Evolutionary conservation across 2,329 filamentous ascomycete species (phyloP).

Genomic region (Coniochaeta sp.): DNA sequence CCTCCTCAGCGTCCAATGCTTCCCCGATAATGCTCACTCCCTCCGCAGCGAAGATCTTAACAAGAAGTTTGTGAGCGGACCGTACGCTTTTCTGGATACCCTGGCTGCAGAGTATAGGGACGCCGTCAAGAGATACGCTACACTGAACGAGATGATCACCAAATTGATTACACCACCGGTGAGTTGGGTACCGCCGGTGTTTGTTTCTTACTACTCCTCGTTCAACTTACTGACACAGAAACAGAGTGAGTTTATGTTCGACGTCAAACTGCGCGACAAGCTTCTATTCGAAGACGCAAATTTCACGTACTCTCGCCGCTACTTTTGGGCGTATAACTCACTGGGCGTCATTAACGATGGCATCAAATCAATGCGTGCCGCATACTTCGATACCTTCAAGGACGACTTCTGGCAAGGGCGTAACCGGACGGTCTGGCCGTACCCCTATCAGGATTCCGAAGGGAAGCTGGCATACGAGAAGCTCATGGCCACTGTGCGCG

Average conservation of each 20-base stretch:
- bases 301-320: conserved; percentile 54
- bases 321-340: conserved; percentile 57
- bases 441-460: conserved; percentile 29
- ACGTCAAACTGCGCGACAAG: conserved; percentile 45
- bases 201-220: not conserved
- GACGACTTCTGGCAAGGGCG: conserved; percentile 51
- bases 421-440: conserved; percentile 47
- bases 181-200: not conserved
- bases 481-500: conserved; percentile 35
- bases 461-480: conserved; percentile 40
- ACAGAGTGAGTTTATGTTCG: conserved; percentile 49
- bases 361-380: conserved; percentile 49
- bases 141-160: conserved; percentile 49
- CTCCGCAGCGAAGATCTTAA: conserved; percentile 47
- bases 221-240: not conserved
- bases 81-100: conserved; percentile 53
- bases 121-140: conserved; percentile 49
- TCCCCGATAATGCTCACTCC: conserved; percentile 50
- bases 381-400: conserved; percentile 50
- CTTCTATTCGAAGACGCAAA: conserved; percentile 54
- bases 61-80: conserved; percentile 52
- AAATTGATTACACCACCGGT: conserved; percentile 52
- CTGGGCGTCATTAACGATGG: conserved; percentile 52
- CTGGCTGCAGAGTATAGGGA: conserved; percentile 54
- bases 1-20: conserved; percentile 50